Evolutionary conservation across 345 rosid species (phyloP).

Genomic region (Gossypium arboreum): DNA sequence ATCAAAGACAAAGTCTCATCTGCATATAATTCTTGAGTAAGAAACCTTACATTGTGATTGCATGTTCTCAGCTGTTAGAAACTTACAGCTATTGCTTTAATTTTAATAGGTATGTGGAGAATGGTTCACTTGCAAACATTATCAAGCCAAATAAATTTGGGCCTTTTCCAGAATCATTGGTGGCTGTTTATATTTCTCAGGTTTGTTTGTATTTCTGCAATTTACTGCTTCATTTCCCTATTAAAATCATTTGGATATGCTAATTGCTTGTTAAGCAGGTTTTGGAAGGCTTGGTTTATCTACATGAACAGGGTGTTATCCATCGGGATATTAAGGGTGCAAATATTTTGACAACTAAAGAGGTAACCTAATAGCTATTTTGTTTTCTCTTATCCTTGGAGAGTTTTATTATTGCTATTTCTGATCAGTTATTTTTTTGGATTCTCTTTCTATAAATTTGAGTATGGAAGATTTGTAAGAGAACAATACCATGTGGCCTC

Average conservation of each 20-base stretch:
- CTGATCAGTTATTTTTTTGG: neutral
- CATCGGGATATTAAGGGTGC: constrained; percentile 99
- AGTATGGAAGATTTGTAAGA: constrained; percentile 3
- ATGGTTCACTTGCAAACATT: constrained; percentile 97
- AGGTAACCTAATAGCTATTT: constrained; percentile 40
- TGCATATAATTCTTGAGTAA: constrained; percentile 97
- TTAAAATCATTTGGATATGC: constrained; percentile 16
- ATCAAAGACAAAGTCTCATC: constrained; percentile 83
- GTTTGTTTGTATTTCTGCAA: constrained; percentile 39
- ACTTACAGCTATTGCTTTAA: constrained; percentile 9
- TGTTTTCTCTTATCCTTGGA: neutral
- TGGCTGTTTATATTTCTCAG: constrained; percentile 98
- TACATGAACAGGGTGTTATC: constrained; percentile 98
- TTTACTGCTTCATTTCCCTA: constrained; percentile 19
- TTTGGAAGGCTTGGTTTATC: constrained; percentile 91
- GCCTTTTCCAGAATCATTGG: constrained; percentile 96
- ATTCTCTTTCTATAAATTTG: constrained; percentile 7
- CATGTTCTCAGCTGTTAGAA: constrained; percentile 9
- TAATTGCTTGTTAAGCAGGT: constrained; percentile 49
- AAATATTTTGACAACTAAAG: constrained; percentile 94
- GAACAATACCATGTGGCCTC: neutral
- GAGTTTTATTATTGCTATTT: neutral
- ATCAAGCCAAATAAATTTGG: constrained; percentile 99
- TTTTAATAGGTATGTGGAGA: constrained; percentile 83
- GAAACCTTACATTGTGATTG: constrained; percentile 28